These are phyloP conservation scores for Sarcodon aspratus DNA, from an alignment of 768 basidiomycete species.

Conservation along the genomic window DNA sequence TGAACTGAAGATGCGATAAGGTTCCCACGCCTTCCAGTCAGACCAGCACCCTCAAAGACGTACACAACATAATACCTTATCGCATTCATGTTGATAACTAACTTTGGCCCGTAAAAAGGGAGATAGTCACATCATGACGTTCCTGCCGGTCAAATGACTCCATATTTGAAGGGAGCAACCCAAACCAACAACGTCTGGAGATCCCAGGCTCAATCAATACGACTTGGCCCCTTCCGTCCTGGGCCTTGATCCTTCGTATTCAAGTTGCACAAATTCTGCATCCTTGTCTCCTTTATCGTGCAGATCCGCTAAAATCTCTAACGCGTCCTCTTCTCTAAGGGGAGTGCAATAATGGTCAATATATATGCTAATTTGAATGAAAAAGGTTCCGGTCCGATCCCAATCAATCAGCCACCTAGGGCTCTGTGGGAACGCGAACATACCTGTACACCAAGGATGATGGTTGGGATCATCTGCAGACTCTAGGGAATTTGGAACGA, in stretches of 20 bases:
- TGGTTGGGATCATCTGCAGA: slow-evolving; percentile 68
- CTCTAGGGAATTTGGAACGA: slow-evolving; percentile 78
- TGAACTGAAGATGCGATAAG: slow-evolving; percentile 66
- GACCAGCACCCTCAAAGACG: slow-evolving; percentile 67
- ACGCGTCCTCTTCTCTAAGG: slow-evolving; percentile 43
- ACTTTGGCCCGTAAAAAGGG: background rate
- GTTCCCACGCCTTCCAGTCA: slow-evolving; percentile 61
- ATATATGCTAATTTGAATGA: background rate
- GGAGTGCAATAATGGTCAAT: too few species aligned
- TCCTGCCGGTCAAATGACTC: slow-evolving; percentile 70
- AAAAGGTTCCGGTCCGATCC: slow-evolving; percentile 24
- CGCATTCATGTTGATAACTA: background rate
- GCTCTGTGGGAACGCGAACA: slow-evolving; percentile 52
- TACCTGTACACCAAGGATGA: slow-evolving; percentile 55
- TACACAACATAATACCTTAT: slow-evolving; percentile 48
- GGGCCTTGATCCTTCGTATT: slow-evolving; percentile 54
- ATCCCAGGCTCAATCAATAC: slow-evolving; percentile 57
- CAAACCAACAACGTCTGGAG: slow-evolving; percentile 52
- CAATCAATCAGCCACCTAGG: slow-evolving; percentile 65
- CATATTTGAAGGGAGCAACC: slow-evolving; percentile 71
- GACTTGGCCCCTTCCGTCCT: slow-evolving; percentile 60
- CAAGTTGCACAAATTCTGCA: slow-evolving; percentile 52
- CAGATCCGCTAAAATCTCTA: slow-evolving; percentile 64
- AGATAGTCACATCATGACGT: slow-evolving; percentile 63
- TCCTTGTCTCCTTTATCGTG: slow-evolving; percentile 51